Conservation (phyloP, 1,284 basidiomycete genomes). For the Porodaedalea pini region DNA sequence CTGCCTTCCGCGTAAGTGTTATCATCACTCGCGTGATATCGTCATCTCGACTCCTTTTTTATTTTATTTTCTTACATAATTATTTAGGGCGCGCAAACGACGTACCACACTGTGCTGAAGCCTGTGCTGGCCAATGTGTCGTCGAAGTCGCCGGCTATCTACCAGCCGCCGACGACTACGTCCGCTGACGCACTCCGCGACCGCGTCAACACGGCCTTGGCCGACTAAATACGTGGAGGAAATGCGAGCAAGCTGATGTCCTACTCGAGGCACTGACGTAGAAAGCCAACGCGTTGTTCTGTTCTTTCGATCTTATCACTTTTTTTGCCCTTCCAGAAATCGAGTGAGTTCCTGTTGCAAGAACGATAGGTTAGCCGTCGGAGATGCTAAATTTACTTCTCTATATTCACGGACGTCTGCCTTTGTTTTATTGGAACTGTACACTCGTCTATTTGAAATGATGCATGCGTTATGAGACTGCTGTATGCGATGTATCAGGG, state of each 20-base stretch:
- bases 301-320: not conserved
- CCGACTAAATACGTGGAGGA: conserved; percentile 26
- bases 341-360: not conserved
- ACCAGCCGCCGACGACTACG: conserved; percentile 28
- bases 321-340: not conserved
- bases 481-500: not conserved
- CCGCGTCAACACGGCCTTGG: conserved; percentile 39
- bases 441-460: conserved; percentile 1
- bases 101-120: conserved; percentile 67
- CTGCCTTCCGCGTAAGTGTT: conserved; percentile 69
- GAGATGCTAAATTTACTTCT: not conserved
- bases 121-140: conserved; percentile 59
- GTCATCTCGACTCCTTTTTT: conserved; percentile 17
- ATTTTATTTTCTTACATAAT: conserved; percentile 13
- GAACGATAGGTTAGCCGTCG: not conserved
- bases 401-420: not conserved
- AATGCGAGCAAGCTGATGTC: not conserved
- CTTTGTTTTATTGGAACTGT: conserved; percentile 1
- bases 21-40: conserved; percentile 11
- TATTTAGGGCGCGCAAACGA: conserved; percentile 67
- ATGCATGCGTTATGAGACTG: not conserved
- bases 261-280: no score
- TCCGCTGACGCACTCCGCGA: conserved; percentile 37
- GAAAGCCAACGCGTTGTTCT: no score
- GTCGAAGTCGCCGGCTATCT: conserved; percentile 28